A percentile compares a stretch with the other conserved stretches of the same genome.
Conservation (phyloP, 371 early-diverging fungal species). For the Mucor plumbeus region DNA sequence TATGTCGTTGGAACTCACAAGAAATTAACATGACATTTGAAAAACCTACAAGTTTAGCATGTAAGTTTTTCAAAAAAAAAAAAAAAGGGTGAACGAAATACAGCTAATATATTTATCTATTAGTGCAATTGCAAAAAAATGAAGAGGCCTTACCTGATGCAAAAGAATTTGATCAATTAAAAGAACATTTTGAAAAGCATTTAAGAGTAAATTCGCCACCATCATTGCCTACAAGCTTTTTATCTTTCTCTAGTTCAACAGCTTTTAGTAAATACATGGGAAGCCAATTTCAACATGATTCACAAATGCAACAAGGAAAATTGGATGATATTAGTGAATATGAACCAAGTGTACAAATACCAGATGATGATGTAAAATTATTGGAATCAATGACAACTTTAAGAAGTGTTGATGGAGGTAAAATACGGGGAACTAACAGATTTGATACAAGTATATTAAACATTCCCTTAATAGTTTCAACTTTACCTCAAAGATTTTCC, state of each 20-base stretch:
- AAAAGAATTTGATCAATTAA: constrained; percentile 83
- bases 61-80: too few species aligned
- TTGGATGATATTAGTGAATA: constrained; percentile 57
- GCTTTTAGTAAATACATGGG: constrained; percentile 52
- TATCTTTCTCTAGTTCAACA: constrained; percentile 44
- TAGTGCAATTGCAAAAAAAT: constrained; percentile 78
- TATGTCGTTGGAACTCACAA: constrained; percentile 93
- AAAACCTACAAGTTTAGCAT: constrained; percentile 88
- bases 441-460: constrained; percentile 6
- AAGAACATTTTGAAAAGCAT: constrained; percentile 81
- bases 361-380: constrained; percentile 50
- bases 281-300: constrained; percentile 33
- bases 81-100: too few species aligned
- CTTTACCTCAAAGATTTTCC: constrained; percentile 67
- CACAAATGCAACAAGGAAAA: constrained; percentile 36
- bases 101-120: neutral
- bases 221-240: constrained; percentile 44
- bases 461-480: constrained; percentile 52
- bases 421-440: neutral
- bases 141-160: constrained; percentile 76
- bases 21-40: constrained; percentile 90
- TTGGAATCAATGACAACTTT: constrained; percentile 56
- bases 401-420: constrained; percentile 49
- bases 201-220: constrained; percentile 52
- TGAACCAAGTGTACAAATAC: constrained; percentile 54